Evolutionary conservation across 306 rosid genomes (phyloP), one percentile per base, ranked within the genome.

Genomic region (Cicer judaicum): DNA sequence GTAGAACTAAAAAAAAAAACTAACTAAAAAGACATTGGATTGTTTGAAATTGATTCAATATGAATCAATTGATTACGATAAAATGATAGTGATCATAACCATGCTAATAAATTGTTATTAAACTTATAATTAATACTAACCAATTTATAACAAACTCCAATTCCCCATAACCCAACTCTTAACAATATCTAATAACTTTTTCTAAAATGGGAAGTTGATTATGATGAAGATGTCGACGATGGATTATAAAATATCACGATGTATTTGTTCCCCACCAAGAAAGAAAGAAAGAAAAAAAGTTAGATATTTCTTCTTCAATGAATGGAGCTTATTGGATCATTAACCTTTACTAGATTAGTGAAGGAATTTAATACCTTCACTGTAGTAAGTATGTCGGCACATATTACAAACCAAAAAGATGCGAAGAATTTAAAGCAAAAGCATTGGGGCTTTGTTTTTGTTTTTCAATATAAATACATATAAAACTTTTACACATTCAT

Each of bases 331-430:
- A 42, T 47, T 41, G 65, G 47, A 57, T 10, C 12, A 64, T 42
- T 43, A 60, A 77, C 1, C 60, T 57, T 65, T 29, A 5, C 1
- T 21, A 59, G 24, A 41, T 72, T 57, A 66, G 79, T 49, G 68
- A 42, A 38, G 10, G 67, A 59, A 77, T 2, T 24, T 24, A 24
- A 59, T 47, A 46, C 43, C 5, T 47, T 48, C 8, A 12, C 14
- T 55, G 71, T 48, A 48, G 50, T 72, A 72, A 48, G 50, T 72
- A 72, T 71, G 81, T 81, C 60, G 63, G 65, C 74, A 63, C 61
- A 19, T 50, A 56, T 61, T 38, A 6, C 5, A 2, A 3, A 2
- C 34, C 8, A 13, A 61, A 29, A 47, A 64, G 78, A 55, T 47
- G 34, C 43, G 55, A 54, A 79, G 15, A 43, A 24, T 24, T 24